Percentiles rank a stretch among this genome's conserved stretches.
Conservation (phyloP, 495 filamentous ascomycete species). For the Aeminium ludgeri region DNA sequence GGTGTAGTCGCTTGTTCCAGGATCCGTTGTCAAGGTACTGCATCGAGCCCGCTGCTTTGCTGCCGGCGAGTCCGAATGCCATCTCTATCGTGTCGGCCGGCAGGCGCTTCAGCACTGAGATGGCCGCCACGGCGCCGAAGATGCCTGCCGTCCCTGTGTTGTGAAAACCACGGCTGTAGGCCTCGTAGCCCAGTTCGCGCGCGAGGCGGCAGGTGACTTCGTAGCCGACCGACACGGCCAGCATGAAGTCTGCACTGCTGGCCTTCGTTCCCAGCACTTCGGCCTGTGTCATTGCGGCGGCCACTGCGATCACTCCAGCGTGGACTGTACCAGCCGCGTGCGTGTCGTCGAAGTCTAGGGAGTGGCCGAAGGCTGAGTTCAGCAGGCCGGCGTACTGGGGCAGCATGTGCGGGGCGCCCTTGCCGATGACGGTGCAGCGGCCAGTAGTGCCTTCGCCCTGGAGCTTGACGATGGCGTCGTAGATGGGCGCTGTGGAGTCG, state of each 20-base stretch:
- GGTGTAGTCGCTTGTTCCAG: conserved; percentile 20
- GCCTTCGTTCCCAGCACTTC: conserved; percentile 3
- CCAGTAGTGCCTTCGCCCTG: conserved; percentile 9
- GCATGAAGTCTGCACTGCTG: conserved; percentile 12
- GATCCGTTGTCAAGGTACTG: conserved; percentile 20
- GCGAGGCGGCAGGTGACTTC: conserved; percentile 17
- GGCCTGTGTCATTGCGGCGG: conserved; percentile 13
- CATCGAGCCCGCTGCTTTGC: conserved; percentile 19
- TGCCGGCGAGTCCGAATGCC: conserved; percentile 18
- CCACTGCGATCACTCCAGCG: conserved; percentile 15
- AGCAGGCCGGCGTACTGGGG: conserved; percentile 16
- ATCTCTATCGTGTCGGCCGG: conserved; percentile 5
- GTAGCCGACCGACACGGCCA: conserved; percentile 17
- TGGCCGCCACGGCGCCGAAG: conserved; percentile 17
- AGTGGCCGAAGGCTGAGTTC: conserved; percentile 17
- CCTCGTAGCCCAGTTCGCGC: conserved; percentile 15
- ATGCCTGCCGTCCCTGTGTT: conserved; percentile 17
- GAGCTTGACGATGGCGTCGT: conserved; percentile 11
- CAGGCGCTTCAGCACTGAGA: conserved; percentile 10
- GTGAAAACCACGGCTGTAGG: conserved; percentile 19
- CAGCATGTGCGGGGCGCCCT: conserved; percentile 10
- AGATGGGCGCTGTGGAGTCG: conserved; percentile 15
- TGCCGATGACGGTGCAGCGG: conserved; percentile 11
- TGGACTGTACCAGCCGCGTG: conserved; percentile 15
- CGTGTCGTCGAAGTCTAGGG: conserved; percentile 19